phyloP scores from a whole-genome alignment of 2,329 filamentous ascomycete species.

The Fusarium armeniacum region DNA sequence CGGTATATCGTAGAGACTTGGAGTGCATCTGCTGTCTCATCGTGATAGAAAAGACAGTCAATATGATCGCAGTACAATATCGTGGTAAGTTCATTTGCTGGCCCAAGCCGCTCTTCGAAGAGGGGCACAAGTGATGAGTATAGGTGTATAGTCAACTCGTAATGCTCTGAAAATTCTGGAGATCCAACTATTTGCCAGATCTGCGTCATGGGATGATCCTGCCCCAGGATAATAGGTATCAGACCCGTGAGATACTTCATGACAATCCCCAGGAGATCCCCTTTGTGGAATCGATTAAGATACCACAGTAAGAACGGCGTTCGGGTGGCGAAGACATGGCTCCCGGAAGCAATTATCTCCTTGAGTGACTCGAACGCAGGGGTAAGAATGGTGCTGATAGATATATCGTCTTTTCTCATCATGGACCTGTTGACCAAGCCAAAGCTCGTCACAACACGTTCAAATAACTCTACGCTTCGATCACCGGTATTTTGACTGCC shows the following conservation, averaged over 20 bases:
- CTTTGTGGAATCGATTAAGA: conserved; percentile 53
- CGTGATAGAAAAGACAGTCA: conserved; percentile 52
- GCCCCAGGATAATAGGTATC: conserved; percentile 52
- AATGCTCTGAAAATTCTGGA: conserved; percentile 53
- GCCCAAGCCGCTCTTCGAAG: conserved; percentile 51
- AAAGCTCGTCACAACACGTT: conserved; percentile 54
- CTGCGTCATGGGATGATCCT: conserved; percentile 50
- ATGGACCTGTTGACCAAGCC: conserved; percentile 54
- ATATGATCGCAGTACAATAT: conserved; percentile 55
- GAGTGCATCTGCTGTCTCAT: conserved; percentile 49
- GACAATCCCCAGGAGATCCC: conserved; percentile 53
- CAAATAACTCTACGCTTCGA: conserved; percentile 55
- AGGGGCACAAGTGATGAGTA: conserved; percentile 52
- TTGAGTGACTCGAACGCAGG: conserved; percentile 56
- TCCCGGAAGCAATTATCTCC: conserved; percentile 53
- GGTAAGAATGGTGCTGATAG: conserved; percentile 51
- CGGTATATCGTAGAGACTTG: conserved; percentile 50
- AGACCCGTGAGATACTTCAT: conserved; percentile 52
- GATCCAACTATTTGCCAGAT: conserved; percentile 53
- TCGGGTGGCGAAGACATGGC: conserved; percentile 53
- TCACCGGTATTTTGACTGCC: conserved; percentile 44
- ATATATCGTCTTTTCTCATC: conserved; percentile 52
- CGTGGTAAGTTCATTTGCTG: conserved; percentile 53
- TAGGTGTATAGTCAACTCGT: conserved; percentile 52
- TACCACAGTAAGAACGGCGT: conserved; percentile 56